Percentiles rank a stretch among this genome's conserved stretches.
Evolutionary conservation across 306 rosid species (phyloP).

Genomic region (Prunus campanulata): DNA sequence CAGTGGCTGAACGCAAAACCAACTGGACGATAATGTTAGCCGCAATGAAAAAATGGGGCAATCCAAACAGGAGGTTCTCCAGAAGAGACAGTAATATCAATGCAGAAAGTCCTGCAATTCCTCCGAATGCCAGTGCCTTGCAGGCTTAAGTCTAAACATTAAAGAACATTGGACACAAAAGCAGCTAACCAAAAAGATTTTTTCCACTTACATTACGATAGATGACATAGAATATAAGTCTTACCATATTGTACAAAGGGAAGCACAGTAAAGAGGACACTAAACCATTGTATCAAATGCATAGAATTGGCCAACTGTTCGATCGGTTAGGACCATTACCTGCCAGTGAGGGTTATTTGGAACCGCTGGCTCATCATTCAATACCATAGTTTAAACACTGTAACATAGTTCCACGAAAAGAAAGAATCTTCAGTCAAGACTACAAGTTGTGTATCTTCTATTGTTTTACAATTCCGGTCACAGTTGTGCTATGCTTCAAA

Average conservation of each 20-base stretch:
- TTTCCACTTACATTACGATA: background rate
- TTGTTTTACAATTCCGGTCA: background rate
- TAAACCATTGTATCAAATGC: background rate
- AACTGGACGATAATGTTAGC: constrained; percentile 21
- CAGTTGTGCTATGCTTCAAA: background rate
- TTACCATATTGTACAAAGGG: background rate
- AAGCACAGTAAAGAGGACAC: background rate
- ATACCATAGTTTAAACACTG: background rate
- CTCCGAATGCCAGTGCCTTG: background rate
- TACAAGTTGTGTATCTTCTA: background rate
- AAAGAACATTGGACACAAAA: background rate
- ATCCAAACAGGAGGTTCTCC: constrained; percentile 17
- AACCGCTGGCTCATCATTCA: background rate
- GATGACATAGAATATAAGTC: background rate
- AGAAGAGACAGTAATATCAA: constrained; percentile 19
- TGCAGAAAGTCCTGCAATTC: constrained; percentile 9
- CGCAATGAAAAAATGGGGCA: constrained; percentile 28
- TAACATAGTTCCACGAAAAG: background rate
- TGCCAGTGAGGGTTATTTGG: background rate
- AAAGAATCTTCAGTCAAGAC: background rate
- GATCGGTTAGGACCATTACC: background rate
- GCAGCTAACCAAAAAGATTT: background rate
- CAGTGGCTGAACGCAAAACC: constrained; percentile 3
- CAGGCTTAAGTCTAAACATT: constrained; percentile 12
- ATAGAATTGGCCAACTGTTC: background rate